Evolutionary conservation across 176 grass and related monocot genomes (phyloP), one percentile per base, ranked within the genome.

Genomic region (Oryza rufipogon): DNA sequence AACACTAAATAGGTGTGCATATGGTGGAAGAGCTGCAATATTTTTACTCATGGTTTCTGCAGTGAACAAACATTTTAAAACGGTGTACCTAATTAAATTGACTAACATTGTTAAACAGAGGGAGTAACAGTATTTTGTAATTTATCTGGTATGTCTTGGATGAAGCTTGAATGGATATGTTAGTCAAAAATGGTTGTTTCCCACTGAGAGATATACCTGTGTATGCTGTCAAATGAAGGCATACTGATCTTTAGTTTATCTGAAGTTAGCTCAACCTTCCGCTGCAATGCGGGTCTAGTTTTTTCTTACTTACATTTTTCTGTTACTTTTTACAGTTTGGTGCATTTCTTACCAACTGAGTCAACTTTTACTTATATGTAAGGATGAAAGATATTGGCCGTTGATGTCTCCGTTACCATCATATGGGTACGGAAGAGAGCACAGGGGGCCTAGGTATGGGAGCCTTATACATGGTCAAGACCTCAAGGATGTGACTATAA

Each of bases 391-490:
- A 68, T 82, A 91, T 22, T 98, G 96, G 96, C 91, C 96, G 42
- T 93, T 98, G 68, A 90, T 98, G 92, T 82, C 96, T 68, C 91
- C 96, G 33, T 80, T 98, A 48, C 96, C 96, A n/a, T 98, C 96
- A 72, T 98, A 98, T 77, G 96, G 96, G 56, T 90, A 91, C 49
- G 96, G 96, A 79, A 95, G 96, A 81, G 96, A 98, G 68, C 82
- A 85, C 76, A 94, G 70, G 79, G 96, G 96, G 60, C 90, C 96
- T 88, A 83, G 96, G 80, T 98, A 98, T 47, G 96, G 96, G n/a
- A 98, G 96, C 77, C 89, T 98, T 68, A 95, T 98, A 81, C 93
- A 98, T 60, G 96, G 96, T 51, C 92, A 95, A 68, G 80, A 95
- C 80, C 84, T 98, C 68, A 83, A 83, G 76, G 91, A 95, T 88